Conservation (phyloP, 73 alveolate species). For the Urostyla sp. region DNA sequence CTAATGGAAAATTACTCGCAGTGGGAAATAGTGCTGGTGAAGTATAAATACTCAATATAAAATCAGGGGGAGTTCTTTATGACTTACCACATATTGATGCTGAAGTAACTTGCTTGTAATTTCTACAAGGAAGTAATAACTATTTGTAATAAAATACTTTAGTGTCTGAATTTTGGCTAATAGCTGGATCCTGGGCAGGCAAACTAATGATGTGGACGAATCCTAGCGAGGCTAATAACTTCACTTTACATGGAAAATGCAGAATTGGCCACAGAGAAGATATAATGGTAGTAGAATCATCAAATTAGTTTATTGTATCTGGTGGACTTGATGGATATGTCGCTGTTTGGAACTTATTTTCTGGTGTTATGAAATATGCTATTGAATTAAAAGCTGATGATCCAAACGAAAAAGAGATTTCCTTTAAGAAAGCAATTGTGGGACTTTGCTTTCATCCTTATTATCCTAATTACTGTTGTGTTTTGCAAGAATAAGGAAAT, state of each 20-base stretch:
- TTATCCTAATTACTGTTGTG: conserved; percentile 45
- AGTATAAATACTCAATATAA: conserved; percentile 55
- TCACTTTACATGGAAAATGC: conserved; percentile 61
- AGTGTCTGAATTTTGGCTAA: conserved; percentile 72
- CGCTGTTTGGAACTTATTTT: conserved; percentile 66
- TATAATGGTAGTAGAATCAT: conserved; percentile 62
- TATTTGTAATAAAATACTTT: not conserved
- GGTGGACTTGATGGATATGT: conserved; percentile 76
- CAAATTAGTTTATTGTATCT: conserved; percentile 58
- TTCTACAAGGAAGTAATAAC: conserved; percentile 57
- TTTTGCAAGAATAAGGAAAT: conserved; percentile 66
- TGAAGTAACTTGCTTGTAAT: conserved; percentile 60
- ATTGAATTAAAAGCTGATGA: conserved; percentile 21
- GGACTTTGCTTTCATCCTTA: conserved; percentile 52
- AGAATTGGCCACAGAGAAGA: conserved; percentile 68
- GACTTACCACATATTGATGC: conserved; percentile 62
- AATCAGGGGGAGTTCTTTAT: conserved; percentile 70
- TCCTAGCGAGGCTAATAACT: conserved; percentile 65
- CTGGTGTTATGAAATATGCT: conserved; percentile 62
- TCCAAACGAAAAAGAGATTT: not conserved
- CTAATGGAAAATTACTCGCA: conserved; percentile 22
- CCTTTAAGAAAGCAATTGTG: conserved; percentile 41
- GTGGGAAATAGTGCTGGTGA: conserved; percentile 66
- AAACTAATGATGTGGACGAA: conserved; percentile 75
- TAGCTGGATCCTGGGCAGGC: conserved; percentile 74